Conservation (phyloP, 768 basidiomycete species). For the Serendipita vermifera region DNA sequence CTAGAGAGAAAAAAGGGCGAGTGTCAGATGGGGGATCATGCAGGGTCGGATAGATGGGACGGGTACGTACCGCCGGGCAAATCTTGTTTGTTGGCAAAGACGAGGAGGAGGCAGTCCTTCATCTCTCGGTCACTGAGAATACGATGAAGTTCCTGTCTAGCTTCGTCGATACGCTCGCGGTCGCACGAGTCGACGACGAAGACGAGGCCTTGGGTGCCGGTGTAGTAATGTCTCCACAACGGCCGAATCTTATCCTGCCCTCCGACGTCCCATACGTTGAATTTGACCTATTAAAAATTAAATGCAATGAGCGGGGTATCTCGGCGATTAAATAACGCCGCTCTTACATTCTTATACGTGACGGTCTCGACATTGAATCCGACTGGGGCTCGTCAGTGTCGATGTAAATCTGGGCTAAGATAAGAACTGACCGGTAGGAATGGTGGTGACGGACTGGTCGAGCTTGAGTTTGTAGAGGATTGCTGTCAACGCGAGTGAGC, state of each 20-base stretch:
- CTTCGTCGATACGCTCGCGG: slow-evolving; percentile 89
- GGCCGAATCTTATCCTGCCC: slow-evolving; percentile 99
- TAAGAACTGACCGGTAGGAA: slow-evolving; percentile 66
- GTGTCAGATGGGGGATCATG: not conserved
- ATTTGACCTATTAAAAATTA: slow-evolving; percentile 39
- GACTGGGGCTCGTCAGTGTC: slow-evolving; percentile 34
- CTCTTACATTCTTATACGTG: slow-evolving; percentile 81
- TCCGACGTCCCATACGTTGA: slow-evolving; percentile 94
- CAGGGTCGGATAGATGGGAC: not conserved
- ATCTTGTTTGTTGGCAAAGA: slow-evolving; percentile 99
- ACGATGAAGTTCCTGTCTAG: slow-evolving; percentile 86
- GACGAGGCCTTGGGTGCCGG: slow-evolving; percentile 94
- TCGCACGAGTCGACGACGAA: slow-evolving; percentile 98
- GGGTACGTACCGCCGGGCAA: slow-evolving; percentile 73
- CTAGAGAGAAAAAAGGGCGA: slow-evolving; percentile 28
- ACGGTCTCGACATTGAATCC: slow-evolving; percentile 99
- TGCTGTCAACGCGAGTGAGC: slow-evolving; percentile 35
- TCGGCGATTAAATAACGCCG: not conserved
- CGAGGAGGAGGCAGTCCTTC: slow-evolving; percentile 91
- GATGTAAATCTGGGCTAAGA: not conserved
- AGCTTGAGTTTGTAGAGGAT: slow-evolving; percentile 98
- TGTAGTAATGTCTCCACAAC: slow-evolving; percentile 98
- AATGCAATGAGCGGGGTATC: not conserved
- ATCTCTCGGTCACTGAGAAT: slow-evolving; percentile 96
- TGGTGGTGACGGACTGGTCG: slow-evolving; percentile 97